Conservation (phyloP, 768 basidiomycete genomes). For the Tephrocybe sp. region DNA sequence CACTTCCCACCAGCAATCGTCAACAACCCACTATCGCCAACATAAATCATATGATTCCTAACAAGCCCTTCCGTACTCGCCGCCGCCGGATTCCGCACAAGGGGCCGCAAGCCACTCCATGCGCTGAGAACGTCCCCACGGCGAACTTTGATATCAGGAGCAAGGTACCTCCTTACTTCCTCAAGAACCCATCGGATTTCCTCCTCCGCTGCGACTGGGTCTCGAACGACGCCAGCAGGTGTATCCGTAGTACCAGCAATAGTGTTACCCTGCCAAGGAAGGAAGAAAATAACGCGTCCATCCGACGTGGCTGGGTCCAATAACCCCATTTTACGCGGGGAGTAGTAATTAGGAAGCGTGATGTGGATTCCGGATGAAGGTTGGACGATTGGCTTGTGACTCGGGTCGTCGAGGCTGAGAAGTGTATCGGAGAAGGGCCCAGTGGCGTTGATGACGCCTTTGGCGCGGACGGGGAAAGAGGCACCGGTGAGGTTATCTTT, state of each 20-base stretch:
- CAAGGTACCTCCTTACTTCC: conserved; percentile 86
- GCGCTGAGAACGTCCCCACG: conserved; percentile 94
- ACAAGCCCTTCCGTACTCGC: conserved; percentile 83
- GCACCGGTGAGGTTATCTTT: conserved; percentile 82
- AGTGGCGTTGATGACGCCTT: conserved; percentile 95
- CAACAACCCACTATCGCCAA: conserved; percentile 75
- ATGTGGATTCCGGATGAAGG: conserved; percentile 94
- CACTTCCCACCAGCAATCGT: conserved; percentile 98
- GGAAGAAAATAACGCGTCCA: conserved; percentile 97
- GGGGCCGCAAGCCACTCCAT: conserved; percentile 89
- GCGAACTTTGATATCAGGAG: conserved; percentile 89
- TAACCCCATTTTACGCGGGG: conserved; percentile 91
- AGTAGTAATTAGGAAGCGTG: conserved; percentile 96
- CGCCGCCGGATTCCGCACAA: conserved; percentile 75
- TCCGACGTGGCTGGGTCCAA: conserved; percentile 95
- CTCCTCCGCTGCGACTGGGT: conserved; percentile 85
- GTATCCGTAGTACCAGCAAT: conserved; percentile 97
- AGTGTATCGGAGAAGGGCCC: conserved; percentile 91
- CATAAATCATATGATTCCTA: conserved; percentile 89
- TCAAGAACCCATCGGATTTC: conserved; percentile 97
- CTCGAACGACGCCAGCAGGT: conserved; percentile 62
- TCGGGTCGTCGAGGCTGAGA: conserved; percentile 73
- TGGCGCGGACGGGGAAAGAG: conserved; percentile 78
- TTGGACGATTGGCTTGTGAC: conserved; percentile 84
- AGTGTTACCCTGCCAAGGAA: conserved; percentile 97